These are phyloP conservation scores for Alternaria brassicicola DNA, from an alignment of 2,329 filamentous ascomycete genomes.

Conservation along the genomic window DNA sequence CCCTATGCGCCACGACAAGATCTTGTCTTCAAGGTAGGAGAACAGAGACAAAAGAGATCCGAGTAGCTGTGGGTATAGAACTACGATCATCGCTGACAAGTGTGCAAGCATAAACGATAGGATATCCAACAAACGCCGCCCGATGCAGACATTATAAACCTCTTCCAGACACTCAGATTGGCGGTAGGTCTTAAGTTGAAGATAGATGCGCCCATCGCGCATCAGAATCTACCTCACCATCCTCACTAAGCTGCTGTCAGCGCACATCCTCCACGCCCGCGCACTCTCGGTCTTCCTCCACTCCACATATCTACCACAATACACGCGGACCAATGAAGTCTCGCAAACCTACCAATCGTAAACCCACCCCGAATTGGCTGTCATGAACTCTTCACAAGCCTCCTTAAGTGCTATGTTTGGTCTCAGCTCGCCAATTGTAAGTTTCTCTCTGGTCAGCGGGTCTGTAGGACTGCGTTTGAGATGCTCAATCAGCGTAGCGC, in stretches of 20 bases:
- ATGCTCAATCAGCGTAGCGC: slow-evolving; percentile 83
- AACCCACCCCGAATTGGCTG: slow-evolving; percentile 82
- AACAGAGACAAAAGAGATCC: background rate
- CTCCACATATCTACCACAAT: slow-evolving; percentile 22
- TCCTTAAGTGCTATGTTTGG: slow-evolving; percentile 82
- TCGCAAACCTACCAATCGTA: slow-evolving; percentile 74
- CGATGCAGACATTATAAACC: slow-evolving; percentile 2
- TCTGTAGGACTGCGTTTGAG: slow-evolving; percentile 76
- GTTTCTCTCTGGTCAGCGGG: slow-evolving; percentile 79
- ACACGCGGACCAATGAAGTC: slow-evolving; percentile 20
- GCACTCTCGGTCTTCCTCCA: background rate
- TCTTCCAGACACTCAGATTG: background rate
- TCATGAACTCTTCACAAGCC: slow-evolving; percentile 83
- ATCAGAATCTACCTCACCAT: slow-evolving; percentile 34
- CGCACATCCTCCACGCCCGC: background rate
- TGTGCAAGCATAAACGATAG: background rate
- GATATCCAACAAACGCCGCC: background rate
- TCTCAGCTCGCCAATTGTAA: slow-evolving; percentile 71
- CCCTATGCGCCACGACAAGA: background rate
- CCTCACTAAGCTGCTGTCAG: slow-evolving; percentile 34
- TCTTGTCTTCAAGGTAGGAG: background rate
- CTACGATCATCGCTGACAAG: background rate
- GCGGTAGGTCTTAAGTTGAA: background rate
- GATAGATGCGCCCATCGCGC: slow-evolving; percentile 42
- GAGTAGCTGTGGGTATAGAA: slow-evolving; percentile 1